Conservation (phyloP, 2,329 filamentous ascomycete genomes). For the Arthrobotrys sinensis region DNA sequence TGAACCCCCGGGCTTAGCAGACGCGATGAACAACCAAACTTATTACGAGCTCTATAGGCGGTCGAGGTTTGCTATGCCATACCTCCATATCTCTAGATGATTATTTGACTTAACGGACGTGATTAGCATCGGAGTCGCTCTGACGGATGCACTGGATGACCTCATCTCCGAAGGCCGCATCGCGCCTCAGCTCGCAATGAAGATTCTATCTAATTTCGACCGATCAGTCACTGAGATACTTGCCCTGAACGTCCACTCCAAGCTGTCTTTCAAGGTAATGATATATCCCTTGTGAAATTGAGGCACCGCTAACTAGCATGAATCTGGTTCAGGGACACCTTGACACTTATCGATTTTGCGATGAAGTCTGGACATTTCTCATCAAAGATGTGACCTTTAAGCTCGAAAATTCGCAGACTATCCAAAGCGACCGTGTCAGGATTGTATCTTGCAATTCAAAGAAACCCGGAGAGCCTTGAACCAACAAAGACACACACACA, state of each 20-base stretch:
- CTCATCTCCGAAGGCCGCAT: conserved; percentile 95
- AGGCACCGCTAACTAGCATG: not conserved
- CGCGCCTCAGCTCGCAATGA: conserved; percentile 98
- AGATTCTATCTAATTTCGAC: conserved; percentile 96
- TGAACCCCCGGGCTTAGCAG: conserved; percentile 5
- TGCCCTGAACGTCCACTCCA: conserved; percentile 90
- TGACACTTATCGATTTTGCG: conserved; percentile 98
- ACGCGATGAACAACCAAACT: conserved; percentile 70
- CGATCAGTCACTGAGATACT: conserved; percentile 91
- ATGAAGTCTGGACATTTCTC: conserved; percentile 99
- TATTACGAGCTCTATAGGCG: conserved; percentile 97
- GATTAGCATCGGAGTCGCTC: conserved; percentile 86
- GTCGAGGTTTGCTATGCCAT: conserved; percentile 82
- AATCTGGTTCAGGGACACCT: conserved; percentile 81
- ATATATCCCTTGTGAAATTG: not conserved
- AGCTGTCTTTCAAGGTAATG: conserved; percentile 92
- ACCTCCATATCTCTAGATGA: not conserved
- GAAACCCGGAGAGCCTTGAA: conserved; percentile 73
- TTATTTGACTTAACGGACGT: conserved; percentile 35
- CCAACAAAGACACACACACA: not conserved
- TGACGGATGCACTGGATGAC: conserved; percentile 97
- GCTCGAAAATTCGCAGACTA: conserved; percentile 78
- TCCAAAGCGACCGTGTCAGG: conserved; percentile 75
- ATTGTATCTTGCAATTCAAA: conserved; percentile 98
- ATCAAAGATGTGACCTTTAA: conserved; percentile 99